A percentile compares a stretch with the other conserved stretches of the same genome.
Evolutionary conservation across 192 early-diverging fungal species (phyloP).

Genomic region (Gaertneriomyces sp.): DNA sequence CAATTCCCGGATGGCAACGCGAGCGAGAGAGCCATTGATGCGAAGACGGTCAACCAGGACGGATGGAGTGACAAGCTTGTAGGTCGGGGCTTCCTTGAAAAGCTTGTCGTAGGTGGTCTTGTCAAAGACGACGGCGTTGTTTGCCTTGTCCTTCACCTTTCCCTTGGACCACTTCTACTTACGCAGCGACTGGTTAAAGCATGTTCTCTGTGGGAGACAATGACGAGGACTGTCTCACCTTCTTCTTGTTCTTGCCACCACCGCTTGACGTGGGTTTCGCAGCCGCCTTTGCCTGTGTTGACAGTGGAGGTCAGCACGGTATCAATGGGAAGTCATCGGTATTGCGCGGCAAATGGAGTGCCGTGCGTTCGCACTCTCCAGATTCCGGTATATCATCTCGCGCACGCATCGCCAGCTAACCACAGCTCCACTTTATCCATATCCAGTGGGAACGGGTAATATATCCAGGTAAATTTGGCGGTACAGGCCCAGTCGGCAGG

Average conservation of each 20-base stretch:
- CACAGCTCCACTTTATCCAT: too few relatives aligned
- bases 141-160: slow-evolving; percentile 99
- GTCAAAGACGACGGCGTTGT: slow-evolving; percentile 98
- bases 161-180: slow-evolving; percentile 99
- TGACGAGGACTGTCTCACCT: slow-evolving; percentile 15
- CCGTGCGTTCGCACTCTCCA: too few relatives aligned
- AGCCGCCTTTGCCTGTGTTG: slow-evolving; percentile 24
- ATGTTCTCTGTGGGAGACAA: background rate
- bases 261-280: slow-evolving; percentile 23
- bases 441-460: too few relatives aligned
- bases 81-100: slow-evolving; percentile 99
- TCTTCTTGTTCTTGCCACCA: slow-evolving; percentile 43
- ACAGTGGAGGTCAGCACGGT: background rate
- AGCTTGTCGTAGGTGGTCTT: slow-evolving; percentile 97
- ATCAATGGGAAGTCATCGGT: too few relatives aligned
- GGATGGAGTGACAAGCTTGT: slow-evolving; percentile 98
- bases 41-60: slow-evolving; percentile 97
- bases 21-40: slow-evolving; percentile 96
- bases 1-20: slow-evolving; percentile 90
- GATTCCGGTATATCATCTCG: too few relatives aligned
- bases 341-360: too few relatives aligned
- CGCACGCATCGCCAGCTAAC: too few relatives aligned
- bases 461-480: too few relatives aligned
- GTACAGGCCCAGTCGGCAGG: too few relatives aligned
- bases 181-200: background rate